Evolutionary conservation across 495 filamentous ascomycete species (phyloP).

Genomic region (Glonium stellatum): DNA sequence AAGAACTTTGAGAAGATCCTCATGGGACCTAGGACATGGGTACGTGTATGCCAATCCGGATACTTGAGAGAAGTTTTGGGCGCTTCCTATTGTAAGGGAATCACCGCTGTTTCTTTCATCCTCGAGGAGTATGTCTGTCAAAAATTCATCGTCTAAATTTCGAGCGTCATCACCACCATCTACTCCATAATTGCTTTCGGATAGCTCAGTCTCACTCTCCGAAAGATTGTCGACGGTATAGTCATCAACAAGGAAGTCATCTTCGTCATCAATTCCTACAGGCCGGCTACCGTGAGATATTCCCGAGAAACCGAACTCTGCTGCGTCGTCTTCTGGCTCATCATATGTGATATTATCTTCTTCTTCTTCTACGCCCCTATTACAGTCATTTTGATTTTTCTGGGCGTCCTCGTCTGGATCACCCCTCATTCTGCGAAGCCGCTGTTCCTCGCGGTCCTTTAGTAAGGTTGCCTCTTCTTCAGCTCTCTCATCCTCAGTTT

Average conservation of each 20-base stretch:
- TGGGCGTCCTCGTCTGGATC: slow-evolving; percentile 47
- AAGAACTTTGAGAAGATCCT: slow-evolving; percentile 61
- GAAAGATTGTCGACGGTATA: slow-evolving; percentile 68
- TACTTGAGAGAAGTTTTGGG: slow-evolving; percentile 37
- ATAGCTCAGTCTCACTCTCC: slow-evolving; percentile 50
- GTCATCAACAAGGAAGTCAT: slow-evolving; percentile 85
- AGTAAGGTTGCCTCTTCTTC: slow-evolving; percentile 66
- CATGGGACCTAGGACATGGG: slow-evolving; percentile 69
- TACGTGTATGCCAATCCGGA: slow-evolving; percentile 69
- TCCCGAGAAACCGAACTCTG: slow-evolving; percentile 49
- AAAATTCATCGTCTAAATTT: slow-evolving; percentile 57
- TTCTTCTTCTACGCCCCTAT: slow-evolving; percentile 40
- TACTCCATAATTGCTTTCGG: slow-evolving; percentile 49
- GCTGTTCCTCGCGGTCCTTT: slow-evolving; percentile 71
- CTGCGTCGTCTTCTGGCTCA: slow-evolving; percentile 49
- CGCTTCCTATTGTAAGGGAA: slow-evolving; percentile 30
- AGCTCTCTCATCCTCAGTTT: slow-evolving; percentile 82
- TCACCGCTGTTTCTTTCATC: slow-evolving; percentile 31
- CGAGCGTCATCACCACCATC: slow-evolving; percentile 19
- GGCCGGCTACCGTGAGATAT: slow-evolving; percentile 32
- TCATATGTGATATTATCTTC: slow-evolving; percentile 37
- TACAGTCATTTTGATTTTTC: slow-evolving; percentile 21
- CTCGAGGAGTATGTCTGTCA: slow-evolving; percentile 51
- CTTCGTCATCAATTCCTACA: slow-evolving; percentile 70
- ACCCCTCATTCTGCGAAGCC: slow-evolving; percentile 65